Conservation (phyloP, 768 basidiomycete genomes). For the Hirschioporus abietinus region DNA sequence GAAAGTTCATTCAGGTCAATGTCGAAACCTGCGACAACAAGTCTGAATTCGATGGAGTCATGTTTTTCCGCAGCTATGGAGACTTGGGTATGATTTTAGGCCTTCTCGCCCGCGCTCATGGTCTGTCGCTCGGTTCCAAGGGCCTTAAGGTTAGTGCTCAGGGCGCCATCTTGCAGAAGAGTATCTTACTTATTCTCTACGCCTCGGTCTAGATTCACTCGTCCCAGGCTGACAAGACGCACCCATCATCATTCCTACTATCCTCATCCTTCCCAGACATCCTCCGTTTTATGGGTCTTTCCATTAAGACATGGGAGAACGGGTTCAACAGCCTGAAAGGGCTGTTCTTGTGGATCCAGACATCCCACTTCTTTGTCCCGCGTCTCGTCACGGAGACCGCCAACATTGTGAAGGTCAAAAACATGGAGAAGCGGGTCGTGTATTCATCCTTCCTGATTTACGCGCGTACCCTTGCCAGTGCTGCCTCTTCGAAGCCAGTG, state of each 20-base stretch:
- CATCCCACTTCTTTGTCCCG: conserved; percentile 49
- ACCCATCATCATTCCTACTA: conserved; percentile 42
- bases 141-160: conserved; percentile 54
- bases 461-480: not conserved
- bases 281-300: conserved; percentile 51
- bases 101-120: conserved; percentile 45
- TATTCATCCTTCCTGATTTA: conserved; percentile 53
- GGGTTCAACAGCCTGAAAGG: conserved; percentile 53
- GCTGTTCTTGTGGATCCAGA: conserved; percentile 52
- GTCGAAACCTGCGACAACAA: conserved; percentile 50
- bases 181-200: no score
- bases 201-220: not conserved
- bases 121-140: conserved; percentile 43
- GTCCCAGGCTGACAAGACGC: conserved; percentile 14
- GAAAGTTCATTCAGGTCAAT: conserved; percentile 52
- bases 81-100: conserved; percentile 70
- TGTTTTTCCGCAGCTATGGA: conserved; percentile 60
- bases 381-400: conserved; percentile 22
- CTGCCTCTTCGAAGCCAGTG: not conserved
- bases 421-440: conserved; percentile 44
- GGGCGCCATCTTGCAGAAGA: no score
- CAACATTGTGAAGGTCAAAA: conserved; percentile 23
- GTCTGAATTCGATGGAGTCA: conserved; percentile 44
- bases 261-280: conserved; percentile 45
- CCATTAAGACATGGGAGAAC: conserved; percentile 40